Percentiles rank a stretch among this genome's conserved stretches.
Conservation (phyloP, 2,329 filamentous ascomycete species). For the Parasarocladium wereldwijsianum region DNA sequence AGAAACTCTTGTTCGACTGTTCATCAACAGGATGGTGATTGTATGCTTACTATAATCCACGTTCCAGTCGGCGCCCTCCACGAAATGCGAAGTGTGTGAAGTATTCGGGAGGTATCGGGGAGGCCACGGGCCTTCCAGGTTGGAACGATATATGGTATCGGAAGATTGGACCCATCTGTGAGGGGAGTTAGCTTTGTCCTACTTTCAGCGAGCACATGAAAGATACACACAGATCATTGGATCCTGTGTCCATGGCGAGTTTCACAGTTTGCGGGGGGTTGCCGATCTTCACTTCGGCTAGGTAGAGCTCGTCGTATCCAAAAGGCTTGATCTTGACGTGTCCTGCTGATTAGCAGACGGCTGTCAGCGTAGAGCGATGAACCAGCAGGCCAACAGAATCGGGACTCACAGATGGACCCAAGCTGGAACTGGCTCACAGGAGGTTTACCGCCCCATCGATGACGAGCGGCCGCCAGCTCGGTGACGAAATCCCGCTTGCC, state of each 20-base stretch:
- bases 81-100: conserved; percentile 25
- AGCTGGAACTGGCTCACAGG: conserved; percentile 13
- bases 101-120: conserved; percentile 27
- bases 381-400: neutral
- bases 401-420: conserved; percentile 14
- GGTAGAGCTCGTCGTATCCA: conserved; percentile 26
- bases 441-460: conserved; percentile 18
- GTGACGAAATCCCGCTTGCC: conserved; percentile 16
- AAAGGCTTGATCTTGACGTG: conserved; percentile 20
- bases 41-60: conserved; percentile 34
- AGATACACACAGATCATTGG: conserved; percentile 45
- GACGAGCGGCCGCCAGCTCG: conserved; percentile 17
- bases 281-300: conserved; percentile 29
- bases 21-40: too few species aligned
- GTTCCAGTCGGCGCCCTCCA: conserved; percentile 31
- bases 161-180: conserved; percentile 39
- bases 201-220: neutral
- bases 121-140: conserved; percentile 19
- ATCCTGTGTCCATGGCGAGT: conserved; percentile 39
- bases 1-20: too few species aligned
- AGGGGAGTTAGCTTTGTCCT: neutral
- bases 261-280: conserved; percentile 31
- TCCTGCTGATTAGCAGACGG: conserved; percentile 13
- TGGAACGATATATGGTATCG: conserved; percentile 24
- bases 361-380: conserved; percentile 8